Evolutionary conservation across 805 yeast species (phyloP).

Genomic region (Nakazawaea holstii): DNA sequence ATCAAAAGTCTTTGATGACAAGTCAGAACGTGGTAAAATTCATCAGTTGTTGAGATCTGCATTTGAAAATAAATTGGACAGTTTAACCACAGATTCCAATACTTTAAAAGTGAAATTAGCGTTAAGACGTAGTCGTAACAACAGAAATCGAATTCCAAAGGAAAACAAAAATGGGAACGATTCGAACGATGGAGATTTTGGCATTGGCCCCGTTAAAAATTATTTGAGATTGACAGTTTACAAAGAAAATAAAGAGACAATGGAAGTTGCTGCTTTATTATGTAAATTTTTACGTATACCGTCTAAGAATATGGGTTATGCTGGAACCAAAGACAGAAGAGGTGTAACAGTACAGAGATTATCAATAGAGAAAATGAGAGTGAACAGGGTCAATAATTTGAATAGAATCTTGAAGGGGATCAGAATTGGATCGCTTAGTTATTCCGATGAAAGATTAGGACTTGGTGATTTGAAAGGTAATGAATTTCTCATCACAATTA

Average conservation of each 20-base stretch:
- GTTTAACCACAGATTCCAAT: constrained; percentile 67
- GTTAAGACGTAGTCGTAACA: constrained; percentile 22
- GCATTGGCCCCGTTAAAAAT: constrained; percentile 66
- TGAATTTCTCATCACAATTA: constrained; percentile 78
- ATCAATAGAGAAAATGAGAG: constrained; percentile 62
- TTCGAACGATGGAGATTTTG: constrained; percentile 47
- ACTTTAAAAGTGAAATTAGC: constrained; percentile 58
- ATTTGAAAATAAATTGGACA: constrained; percentile 70
- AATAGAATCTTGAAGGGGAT: constrained; percentile 76
- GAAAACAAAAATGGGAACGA: constrained; percentile 24
- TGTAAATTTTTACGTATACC: constrained; percentile 72
- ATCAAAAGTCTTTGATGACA: constrained; percentile 51
- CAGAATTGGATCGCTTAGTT: constrained; percentile 72
- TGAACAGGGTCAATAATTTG: constrained; percentile 69
- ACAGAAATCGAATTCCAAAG: constrained; percentile 14
- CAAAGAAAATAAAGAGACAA: constrained; percentile 94
- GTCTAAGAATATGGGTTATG: constrained; percentile 65
- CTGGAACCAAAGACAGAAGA: constrained; percentile 96
- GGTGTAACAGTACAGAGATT: constrained; percentile 89
- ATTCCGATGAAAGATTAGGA: constrained; percentile 53
- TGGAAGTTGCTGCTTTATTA: constrained; percentile 83
- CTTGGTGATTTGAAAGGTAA: constrained; percentile 88
- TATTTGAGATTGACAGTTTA: constrained; percentile 75
- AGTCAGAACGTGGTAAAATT: constrained; percentile 66
- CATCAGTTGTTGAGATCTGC: constrained; percentile 74